Evolutionary conservation across 148 eudicot species (phyloP).

Genomic region (Diospyros kaki): DNA sequence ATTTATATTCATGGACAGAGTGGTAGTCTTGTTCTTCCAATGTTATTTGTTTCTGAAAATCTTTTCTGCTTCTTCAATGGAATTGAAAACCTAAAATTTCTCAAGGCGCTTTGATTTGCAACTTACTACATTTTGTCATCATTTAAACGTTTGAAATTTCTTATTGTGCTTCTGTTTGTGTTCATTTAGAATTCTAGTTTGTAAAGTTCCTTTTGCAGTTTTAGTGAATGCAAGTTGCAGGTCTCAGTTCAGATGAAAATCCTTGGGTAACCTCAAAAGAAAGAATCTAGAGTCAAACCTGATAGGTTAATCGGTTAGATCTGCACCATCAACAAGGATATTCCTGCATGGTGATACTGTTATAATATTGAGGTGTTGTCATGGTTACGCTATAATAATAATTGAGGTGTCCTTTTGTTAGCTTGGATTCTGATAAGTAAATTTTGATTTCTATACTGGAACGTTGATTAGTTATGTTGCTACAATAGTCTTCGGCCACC

Average conservation of each 20-base stretch:
- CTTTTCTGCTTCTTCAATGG: background rate
- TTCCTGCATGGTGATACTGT: no score
- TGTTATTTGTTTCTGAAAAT: background rate
- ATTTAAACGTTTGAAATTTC: background rate
- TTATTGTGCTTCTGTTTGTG: background rate
- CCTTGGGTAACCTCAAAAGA: background rate
- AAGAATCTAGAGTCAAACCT: background rate
- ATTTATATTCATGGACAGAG: background rate
- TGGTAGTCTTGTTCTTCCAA: conserved; percentile 6
- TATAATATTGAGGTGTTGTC: background rate
- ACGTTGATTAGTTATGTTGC: background rate
- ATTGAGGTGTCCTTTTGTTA: background rate
- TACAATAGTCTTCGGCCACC: no score
- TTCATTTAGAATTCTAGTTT: background rate
- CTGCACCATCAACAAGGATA: background rate
- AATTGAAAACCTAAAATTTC: background rate
- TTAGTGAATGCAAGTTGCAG: background rate
- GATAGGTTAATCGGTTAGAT: background rate
- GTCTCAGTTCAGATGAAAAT: background rate
- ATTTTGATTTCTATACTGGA: background rate
- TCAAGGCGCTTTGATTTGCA: background rate
- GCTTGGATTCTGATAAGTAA: background rate
- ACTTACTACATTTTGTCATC: background rate
- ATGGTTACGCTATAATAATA: background rate
- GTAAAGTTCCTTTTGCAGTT: background rate